Base-by-base conservation (phyloP, 2,329 filamentous ascomycete species). In the Aspergillus sp. region DNA sequence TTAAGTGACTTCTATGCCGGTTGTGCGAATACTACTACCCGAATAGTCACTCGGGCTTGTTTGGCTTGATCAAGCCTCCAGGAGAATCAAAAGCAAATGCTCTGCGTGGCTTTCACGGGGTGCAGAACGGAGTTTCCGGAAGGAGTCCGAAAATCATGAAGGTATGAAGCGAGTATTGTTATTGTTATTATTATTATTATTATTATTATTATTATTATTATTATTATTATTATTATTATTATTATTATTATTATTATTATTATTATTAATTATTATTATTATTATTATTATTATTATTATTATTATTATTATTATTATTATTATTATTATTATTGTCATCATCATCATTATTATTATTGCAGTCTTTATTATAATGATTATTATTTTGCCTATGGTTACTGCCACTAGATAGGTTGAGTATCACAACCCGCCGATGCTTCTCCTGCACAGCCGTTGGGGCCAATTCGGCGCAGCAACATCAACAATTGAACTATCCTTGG, bases 1-100 rank as follows among this genome's bases (percentile, higher is more conserved):
- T 50, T 17, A 50, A 50, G 47, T 30, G 47, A 30, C 47, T 50
- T 7, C 23, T 17, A 17, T 19, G 47, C 47, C 15, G 47, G 47
- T 17, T 50, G n/a, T 50, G 47, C 25, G 25, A 12, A 17, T 17
- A 30, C 25, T 28, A n/a, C 23, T 17, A 30, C 25, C 53, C 25
- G 19, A 45, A 23, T 13, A 7, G 19, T 45, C 41, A 45, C 10
- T 45, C 10, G 41, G 17, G 17, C 41, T 17, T 45, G 41, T 45
- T 45, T 43, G 39, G 57, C 15, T 48, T 60, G 36, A 32, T 50
- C 43, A 54, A 48, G 45, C 45, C 41, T 49, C 5, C 47, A 28
- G 51, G 28, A 54, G 48, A 48, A 13, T 45, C n/a, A 25, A 9
- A 38, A 54, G 41, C 50, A 39, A 36, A n/a, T 54, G n/a, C 41